phyloP scores from a whole-genome alignment of 148 eudicot species.

The Arctostaphylos glauca region DNA sequence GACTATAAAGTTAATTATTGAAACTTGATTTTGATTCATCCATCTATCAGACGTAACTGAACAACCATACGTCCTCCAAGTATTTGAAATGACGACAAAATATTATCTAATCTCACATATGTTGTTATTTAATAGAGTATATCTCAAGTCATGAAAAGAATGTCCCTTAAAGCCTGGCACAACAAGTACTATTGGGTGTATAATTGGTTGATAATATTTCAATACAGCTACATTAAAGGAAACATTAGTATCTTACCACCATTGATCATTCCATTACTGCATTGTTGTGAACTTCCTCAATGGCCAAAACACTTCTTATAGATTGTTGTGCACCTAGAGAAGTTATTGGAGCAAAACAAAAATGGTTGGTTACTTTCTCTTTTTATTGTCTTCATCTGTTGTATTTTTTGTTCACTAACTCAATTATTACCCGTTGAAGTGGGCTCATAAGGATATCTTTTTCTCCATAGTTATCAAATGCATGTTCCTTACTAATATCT shows the following conservation, averaged over 20 bases:
- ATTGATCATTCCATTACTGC: not conserved
- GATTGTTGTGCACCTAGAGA: not conserved
- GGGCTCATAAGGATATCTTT: not conserved
- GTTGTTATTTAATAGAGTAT: no score
- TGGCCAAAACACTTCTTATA: not conserved
- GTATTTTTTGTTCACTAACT: not conserved
- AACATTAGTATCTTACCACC: constrained; percentile 1
- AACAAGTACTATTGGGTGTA: not conserved
- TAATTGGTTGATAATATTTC: not conserved
- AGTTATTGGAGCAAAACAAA: not conserved
- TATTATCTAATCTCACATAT: no score
- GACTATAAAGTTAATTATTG: no score
- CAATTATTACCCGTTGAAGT: not conserved
- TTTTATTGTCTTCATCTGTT: no score
- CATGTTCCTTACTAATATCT: not conserved
- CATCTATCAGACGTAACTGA: not conserved
- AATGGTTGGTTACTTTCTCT: no score
- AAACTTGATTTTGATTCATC: no score
- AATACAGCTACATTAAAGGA: not conserved
- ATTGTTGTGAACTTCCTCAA: not conserved
- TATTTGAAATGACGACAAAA: no score
- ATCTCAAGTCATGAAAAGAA: not conserved
- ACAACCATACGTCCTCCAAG: no score
- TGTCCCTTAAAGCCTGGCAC: no score
- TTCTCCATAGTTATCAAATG: not conserved